These are phyloP conservation scores for Aspergillus egyptiacus DNA, from an alignment of 495 filamentous ascomycete genomes.

Conservation along the genomic window DNA sequence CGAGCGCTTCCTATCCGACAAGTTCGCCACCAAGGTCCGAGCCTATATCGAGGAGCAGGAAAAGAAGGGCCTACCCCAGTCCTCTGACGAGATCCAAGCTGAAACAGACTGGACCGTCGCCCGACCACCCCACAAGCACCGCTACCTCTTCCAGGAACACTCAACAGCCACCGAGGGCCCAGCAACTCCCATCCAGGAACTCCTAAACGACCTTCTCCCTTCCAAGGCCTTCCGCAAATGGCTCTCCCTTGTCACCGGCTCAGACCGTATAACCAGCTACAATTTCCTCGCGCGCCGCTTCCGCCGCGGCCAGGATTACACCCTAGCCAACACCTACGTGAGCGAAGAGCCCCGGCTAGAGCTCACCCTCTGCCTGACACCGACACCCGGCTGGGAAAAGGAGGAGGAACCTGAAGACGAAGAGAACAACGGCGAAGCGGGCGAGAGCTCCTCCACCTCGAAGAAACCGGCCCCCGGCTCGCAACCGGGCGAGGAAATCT, in stretches of 20 bases:
- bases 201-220: slow-evolving; percentile 73
- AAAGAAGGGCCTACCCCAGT: slow-evolving; percentile 34
- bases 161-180: slow-evolving; percentile 22
- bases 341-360: slow-evolving; percentile 76
- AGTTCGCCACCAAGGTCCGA: slow-evolving; percentile 63
- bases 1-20: slow-evolving; percentile 66
- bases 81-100: slow-evolving; percentile 53
- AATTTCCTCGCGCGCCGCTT: slow-evolving; percentile 77
- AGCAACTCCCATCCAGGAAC: slow-evolving; percentile 60
- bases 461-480: background rate
- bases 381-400: slow-evolving; percentile 74
- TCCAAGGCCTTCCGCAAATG: slow-evolving; percentile 86
- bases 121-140: slow-evolving; percentile 89
- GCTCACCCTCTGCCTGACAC: slow-evolving; percentile 76
- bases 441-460: slow-evolving; percentile 3
- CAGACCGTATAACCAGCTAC: slow-evolving; percentile 53
- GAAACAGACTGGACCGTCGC: slow-evolving; percentile 65
- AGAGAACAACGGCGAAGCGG: slow-evolving; percentile 37
- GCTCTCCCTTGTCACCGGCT: slow-evolving; percentile 73
- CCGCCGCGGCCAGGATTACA: slow-evolving; percentile 82
- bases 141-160: slow-evolving; percentile 72
- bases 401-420: slow-evolving; percentile 56
- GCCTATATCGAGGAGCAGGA: slow-evolving; percentile 64
- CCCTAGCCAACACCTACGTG: slow-evolving; percentile 78
- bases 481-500: slow-evolving; percentile 39